These are phyloP conservation scores for Mucuna pruriens DNA, from an alignment of 306 rosid species.

Conservation along the genomic window DNA sequence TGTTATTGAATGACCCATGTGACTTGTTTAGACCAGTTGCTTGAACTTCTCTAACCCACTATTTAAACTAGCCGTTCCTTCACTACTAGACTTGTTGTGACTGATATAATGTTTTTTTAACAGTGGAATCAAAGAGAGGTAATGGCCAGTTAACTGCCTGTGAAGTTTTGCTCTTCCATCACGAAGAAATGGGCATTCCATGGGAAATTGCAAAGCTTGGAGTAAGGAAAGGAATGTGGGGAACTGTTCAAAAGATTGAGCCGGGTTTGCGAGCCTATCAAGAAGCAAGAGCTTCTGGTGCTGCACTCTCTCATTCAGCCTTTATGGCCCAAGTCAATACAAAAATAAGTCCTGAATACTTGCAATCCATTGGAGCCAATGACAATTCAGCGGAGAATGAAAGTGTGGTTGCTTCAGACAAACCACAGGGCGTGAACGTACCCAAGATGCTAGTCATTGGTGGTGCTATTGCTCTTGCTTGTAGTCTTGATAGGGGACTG, in stretches of 20 bases:
- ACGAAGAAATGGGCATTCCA: constrained; percentile 99
- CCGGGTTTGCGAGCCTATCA: constrained; percentile 86
- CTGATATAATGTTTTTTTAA: constrained; percentile 11
- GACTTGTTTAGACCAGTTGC: background rate
- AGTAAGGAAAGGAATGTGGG: constrained; percentile 95
- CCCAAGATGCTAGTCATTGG: constrained; percentile 68
- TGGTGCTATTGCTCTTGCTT: constrained; percentile 83
- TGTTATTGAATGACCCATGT: background rate
- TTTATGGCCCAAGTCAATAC: constrained; percentile 57
- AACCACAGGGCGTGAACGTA: constrained; percentile 63
- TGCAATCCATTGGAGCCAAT: constrained; percentile 56
- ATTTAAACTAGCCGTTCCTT: background rate
- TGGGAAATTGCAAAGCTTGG: constrained; percentile 99
- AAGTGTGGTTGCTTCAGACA: constrained; percentile 42
- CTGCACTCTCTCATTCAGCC: constrained; percentile 72
- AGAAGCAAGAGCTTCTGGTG: constrained; percentile 65
- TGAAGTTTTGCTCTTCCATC: constrained; percentile 88
- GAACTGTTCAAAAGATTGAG: constrained; percentile 85
- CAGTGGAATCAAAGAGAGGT: constrained; percentile 77
- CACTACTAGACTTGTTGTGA: background rate
- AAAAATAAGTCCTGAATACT: constrained; percentile 60
- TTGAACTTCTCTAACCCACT: background rate
- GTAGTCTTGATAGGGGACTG: constrained; percentile 86
- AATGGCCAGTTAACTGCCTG: constrained; percentile 75
- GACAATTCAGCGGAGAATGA: constrained; percentile 40